phyloP scores from a whole-genome alignment of 2,329 filamentous ascomycete genomes.

The Spiromastix sp. region DNA sequence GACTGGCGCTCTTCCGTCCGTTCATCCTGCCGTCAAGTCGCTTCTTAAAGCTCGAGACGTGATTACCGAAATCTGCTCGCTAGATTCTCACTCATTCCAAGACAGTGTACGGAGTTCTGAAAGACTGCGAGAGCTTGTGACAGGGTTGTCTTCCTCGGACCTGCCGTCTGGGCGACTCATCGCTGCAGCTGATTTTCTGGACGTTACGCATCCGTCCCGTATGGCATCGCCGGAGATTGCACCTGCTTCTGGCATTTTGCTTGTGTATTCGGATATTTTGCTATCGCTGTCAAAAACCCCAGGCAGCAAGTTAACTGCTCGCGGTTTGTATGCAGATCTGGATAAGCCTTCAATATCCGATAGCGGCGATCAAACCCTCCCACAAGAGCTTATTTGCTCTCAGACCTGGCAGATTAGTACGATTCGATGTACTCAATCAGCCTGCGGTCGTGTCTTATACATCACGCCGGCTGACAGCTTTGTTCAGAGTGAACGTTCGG shows the following conservation, averaged over 20 bases:
- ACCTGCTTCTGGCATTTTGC: constrained; percentile 54
- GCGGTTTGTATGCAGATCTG: constrained; percentile 71
- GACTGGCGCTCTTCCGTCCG: constrained; percentile 69
- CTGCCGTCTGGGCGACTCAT: constrained; percentile 70
- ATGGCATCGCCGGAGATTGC: constrained; percentile 30
- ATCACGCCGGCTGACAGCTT: constrained; percentile 20
- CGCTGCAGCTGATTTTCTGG: constrained; percentile 67
- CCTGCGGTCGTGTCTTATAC: constrained; percentile 29
- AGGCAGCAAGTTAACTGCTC: constrained; percentile 55
- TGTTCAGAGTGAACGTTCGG: constrained; percentile 9
- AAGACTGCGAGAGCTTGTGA: constrained; percentile 64
- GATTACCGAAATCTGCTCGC: constrained; percentile 90
- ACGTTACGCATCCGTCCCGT: constrained; percentile 63
- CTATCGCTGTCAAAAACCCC: constrained; percentile 64
- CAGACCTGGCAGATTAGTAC: constrained; percentile 61
- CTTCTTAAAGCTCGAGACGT: constrained; percentile 87
- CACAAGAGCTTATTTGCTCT: constrained; percentile 63
- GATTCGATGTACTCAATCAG: constrained; percentile 52
- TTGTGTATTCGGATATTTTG: constrained; percentile 76
- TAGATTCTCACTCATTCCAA: constrained; percentile 57
- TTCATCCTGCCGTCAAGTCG: constrained; percentile 70
- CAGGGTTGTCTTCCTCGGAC: constrained; percentile 64
- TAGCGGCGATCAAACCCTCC: constrained; percentile 3
- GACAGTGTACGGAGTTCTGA: constrained; percentile 66
- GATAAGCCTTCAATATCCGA: constrained; percentile 56